These are phyloP conservation scores for Emmonsia crescens DNA, from an alignment of 2,329 filamentous ascomycete species.

Conservation along the genomic window DNA sequence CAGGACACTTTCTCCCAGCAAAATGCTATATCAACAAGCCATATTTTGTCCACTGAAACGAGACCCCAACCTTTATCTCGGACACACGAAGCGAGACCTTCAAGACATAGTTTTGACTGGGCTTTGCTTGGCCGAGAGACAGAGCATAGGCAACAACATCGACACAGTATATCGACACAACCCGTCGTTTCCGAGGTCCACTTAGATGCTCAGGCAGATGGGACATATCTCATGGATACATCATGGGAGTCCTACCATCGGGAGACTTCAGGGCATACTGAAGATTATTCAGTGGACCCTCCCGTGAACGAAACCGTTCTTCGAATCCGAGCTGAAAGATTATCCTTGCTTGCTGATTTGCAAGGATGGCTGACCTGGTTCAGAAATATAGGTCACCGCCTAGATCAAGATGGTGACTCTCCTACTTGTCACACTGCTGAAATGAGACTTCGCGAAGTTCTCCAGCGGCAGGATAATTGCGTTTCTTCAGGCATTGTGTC, in stretches of 20 bases:
- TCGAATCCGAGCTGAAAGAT: conserved; percentile 4
- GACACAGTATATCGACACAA: conserved; percentile 21
- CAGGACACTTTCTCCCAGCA: conserved; percentile 6
- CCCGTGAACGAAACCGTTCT: neutral
- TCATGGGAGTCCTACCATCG: conserved; percentile 6
- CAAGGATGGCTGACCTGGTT: conserved; percentile 29
- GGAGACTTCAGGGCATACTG: neutral
- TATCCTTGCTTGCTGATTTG: conserved; percentile 20
- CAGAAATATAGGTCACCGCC: conserved; percentile 17
- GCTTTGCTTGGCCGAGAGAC: conserved; percentile 21
- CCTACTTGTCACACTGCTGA: conserved; percentile 25
- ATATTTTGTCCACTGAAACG: conserved; percentile 3
- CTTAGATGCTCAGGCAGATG: conserved; percentile 26
- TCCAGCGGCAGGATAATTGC: conserved; percentile 19
- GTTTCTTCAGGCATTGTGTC: neutral
- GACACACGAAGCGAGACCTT: neutral
- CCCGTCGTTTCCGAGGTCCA: conserved; percentile 31
- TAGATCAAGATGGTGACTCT: conserved; percentile 6
- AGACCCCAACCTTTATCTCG: conserved; percentile 12
- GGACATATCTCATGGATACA: conserved; percentile 10
- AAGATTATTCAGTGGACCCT: conserved; percentile 1
- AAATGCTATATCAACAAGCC: neutral
- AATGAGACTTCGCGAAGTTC: conserved; percentile 25
- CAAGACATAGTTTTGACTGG: conserved; percentile 12
- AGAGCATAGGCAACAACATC: conserved; percentile 6